Conservation (phyloP, 176 grass and related monocot genomes). For the Oryza meridionalis region DNA sequence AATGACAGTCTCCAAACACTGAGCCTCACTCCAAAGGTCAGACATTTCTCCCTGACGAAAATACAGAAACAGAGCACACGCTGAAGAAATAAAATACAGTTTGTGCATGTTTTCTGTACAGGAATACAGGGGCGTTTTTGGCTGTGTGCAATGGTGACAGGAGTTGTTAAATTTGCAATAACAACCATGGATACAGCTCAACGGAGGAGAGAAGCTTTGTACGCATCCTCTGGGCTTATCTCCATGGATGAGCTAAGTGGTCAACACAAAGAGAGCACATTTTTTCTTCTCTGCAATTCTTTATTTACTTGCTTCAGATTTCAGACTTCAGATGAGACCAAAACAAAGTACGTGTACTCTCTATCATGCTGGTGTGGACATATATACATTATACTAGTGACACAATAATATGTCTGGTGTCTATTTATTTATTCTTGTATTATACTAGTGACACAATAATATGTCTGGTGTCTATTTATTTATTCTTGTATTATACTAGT, state of each 20-base stretch:
- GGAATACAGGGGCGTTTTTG: not conserved
- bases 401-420: not conserved
- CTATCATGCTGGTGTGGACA: not conserved
- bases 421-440: not conserved
- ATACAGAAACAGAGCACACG: not conserved
- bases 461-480: too few relatives aligned
- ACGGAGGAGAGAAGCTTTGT: not conserved
- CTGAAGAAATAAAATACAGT: not conserved
- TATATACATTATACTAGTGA: not conserved
- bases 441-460: too few relatives aligned
- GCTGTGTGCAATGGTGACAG: not conserved
- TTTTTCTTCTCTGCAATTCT: not conserved
- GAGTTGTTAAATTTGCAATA: not conserved
- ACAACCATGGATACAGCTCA: not conserved
- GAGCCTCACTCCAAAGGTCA: not conserved
- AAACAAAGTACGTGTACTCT: not conserved
- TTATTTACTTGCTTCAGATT: not conserved
- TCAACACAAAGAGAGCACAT: not conserved
- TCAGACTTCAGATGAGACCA: not conserved
- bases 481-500: too few relatives aligned
- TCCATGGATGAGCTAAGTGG: not conserved
- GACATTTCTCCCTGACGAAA: not conserved
- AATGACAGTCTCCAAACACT: too few relatives aligned
- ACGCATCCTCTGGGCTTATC: not conserved
- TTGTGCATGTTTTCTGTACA: not conserved